Conservation (phyloP, 805 yeast genomes). For the Kregervanrija pseudodelftensis region DNA sequence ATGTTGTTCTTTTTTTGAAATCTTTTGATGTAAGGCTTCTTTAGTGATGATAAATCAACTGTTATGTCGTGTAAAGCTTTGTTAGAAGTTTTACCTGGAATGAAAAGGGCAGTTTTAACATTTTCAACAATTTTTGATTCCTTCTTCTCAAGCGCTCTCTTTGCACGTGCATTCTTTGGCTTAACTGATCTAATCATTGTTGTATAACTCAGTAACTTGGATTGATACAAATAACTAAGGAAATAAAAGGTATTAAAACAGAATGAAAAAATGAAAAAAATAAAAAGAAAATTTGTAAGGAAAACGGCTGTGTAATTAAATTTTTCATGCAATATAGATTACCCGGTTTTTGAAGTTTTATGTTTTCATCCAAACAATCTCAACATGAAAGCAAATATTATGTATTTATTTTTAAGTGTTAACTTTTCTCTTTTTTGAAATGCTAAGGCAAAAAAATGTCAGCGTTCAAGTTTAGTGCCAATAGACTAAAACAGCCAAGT, state of each 20-base stretch:
- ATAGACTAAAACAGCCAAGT: constrained; percentile 10
- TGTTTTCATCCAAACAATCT: too few relatives aligned
- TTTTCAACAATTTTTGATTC: constrained; percentile 88
- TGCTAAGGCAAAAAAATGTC: constrained; percentile 2
- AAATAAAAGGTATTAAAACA: too few relatives aligned
- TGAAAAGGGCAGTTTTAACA: constrained; percentile 80
- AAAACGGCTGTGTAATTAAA: too few relatives aligned
- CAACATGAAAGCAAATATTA: too few relatives aligned
- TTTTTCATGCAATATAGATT: too few relatives aligned
- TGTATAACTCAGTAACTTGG: too few relatives aligned
- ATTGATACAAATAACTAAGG: too few relatives aligned
- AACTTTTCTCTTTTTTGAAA: not conserved
- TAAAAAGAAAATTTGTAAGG: too few relatives aligned
- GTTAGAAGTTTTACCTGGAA: constrained; percentile 81
- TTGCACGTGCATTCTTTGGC: constrained; percentile 93
- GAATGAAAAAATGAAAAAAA: too few relatives aligned
- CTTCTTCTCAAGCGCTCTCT: constrained; percentile 84
- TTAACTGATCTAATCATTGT: constrained; percentile 45
- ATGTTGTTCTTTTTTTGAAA: constrained; percentile 84
- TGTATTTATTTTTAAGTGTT: too few relatives aligned
- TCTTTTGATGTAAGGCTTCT: constrained; percentile 84
- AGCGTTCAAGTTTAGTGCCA: constrained; percentile 16
- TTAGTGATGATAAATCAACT: constrained; percentile 82
- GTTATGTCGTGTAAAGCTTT: constrained; percentile 79
- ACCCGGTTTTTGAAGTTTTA: too few relatives aligned